These are phyloP conservation scores for Phytopythium kandeliae DNA, from an alignment of 352 stramenopile genomes.

Conservation along the genomic window DNA sequence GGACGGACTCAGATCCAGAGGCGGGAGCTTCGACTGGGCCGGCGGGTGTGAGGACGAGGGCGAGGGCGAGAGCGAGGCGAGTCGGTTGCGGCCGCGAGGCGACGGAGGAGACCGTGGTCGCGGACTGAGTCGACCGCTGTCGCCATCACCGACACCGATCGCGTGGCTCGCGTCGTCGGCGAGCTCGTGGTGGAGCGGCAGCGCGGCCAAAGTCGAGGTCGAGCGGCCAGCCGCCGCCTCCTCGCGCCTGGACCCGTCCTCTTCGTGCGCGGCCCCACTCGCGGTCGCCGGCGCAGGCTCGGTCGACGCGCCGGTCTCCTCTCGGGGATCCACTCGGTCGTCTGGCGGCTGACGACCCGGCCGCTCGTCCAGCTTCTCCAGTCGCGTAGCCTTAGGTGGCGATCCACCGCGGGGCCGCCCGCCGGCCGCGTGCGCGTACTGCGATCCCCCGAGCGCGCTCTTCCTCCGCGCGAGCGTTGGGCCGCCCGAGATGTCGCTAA, in stretches of 20 bases:
- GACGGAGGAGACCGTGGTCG: background rate
- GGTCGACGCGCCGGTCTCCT: background rate
- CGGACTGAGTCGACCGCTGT: background rate
- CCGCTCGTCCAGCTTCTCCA: background rate
- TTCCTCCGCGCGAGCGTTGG: background rate
- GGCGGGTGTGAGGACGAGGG: constrained; percentile 2
- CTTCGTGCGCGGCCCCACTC: background rate
- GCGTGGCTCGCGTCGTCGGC: background rate
- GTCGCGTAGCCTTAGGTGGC: background rate
- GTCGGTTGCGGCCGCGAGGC: background rate
- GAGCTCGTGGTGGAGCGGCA: background rate
- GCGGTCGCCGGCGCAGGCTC: no score
- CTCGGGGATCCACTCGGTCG: background rate
- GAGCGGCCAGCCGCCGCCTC: background rate
- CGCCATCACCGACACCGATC: background rate
- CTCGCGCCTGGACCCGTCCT: background rate
- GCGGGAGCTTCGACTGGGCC: constrained; percentile 11
- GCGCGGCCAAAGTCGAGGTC: background rate
- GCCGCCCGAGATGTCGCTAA: background rate
- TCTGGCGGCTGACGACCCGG: background rate
- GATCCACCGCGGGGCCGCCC: background rate
- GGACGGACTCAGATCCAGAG: constrained; percentile 12
- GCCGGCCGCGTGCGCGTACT: background rate
- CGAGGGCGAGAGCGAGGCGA: no score
- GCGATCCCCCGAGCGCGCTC: background rate